Conservation (phyloP, 2,329 filamentous ascomycete genomes). For the Immersiporthe knoxdaviesiana region DNA sequence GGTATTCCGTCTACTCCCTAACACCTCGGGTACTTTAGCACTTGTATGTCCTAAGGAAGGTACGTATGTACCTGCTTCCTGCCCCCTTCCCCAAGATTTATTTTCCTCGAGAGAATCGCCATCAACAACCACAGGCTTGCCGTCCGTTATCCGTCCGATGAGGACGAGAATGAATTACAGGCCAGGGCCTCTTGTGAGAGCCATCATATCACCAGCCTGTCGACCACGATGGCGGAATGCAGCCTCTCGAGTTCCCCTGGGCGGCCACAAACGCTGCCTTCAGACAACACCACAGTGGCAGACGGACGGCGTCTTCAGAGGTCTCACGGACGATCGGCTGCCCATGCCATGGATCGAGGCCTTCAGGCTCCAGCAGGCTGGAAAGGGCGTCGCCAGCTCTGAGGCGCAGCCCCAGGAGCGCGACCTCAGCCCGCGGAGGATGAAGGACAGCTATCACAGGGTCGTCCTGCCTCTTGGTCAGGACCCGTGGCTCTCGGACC, state of each 20-base stretch:
- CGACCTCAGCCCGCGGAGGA: constrained; percentile 66
- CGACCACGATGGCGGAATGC: not conserved
- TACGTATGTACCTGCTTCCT: not conserved
- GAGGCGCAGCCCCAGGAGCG: constrained; percentile 44
- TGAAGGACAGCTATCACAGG: constrained; percentile 72
- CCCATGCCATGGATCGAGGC: constrained; percentile 71
- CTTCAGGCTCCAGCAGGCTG: constrained; percentile 56
- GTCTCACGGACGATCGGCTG: constrained; percentile 40
- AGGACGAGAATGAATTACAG: not conserved
- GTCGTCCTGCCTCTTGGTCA: constrained; percentile 69
- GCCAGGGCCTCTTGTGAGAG: not conserved
- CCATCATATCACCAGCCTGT: not conserved
- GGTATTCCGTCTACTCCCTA: not conserved
- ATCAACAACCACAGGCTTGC: not conserved
- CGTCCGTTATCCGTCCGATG: not conserved
- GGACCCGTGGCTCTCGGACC: constrained; percentile 77
- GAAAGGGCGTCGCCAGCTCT: constrained; percentile 34
- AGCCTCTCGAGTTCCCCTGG: not conserved
- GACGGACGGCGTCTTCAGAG: constrained; percentile 45
- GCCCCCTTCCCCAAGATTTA: not conserved
- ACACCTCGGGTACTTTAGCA: not conserved
- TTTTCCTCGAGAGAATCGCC: not conserved
- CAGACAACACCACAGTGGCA: constrained; percentile 32
- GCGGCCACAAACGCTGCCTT: constrained; percentile 31
- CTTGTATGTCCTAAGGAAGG: not conserved